Base-by-base conservation (phyloP, 75 land plant genomes). In the Larix kaempferi region DNA sequence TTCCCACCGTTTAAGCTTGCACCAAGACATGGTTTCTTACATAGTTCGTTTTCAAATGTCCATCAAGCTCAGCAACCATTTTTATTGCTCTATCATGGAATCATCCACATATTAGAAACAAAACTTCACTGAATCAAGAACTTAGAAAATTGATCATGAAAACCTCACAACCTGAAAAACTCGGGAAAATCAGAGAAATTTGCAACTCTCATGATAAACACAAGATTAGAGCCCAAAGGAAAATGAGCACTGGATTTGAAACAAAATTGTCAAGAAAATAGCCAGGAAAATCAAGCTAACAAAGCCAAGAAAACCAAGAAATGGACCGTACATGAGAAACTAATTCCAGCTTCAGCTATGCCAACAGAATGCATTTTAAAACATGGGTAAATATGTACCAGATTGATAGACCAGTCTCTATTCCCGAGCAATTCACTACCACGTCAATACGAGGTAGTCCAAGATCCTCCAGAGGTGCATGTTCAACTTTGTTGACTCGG, bases 371-470 rank as follows among this genome's bases (percentile, higher is more conserved):
- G 0, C 0, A 7, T 69, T 39, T 16, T 5, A 69, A 69, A 69
- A 65, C n/a, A 29, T 10, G 14, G 22, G 12, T 7, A 39, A 69
- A 41, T 14, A 69, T n/a, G 44, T 69, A 97, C 98, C 98, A 95
- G 99, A 77, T 98, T 98, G 76, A 98, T 98, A 88, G 95, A 98
- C 49, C 95, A 85, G 75, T 98, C 99, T 73, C 99, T 82, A 98
- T 98, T 39, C 99, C 99, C 6, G 98, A 98, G 83, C 99, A 98
- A 71, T 95, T 98, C 33, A 98, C 99, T 74, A 98, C 99, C 61
- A 98, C 99, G 80, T 98, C 99, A 44, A 98, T 79, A 71, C 98
- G 88, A 14, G 99, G 98, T 76, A 98, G 82, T 11, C 96, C 96
- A 60, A 98, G 98, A 81, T 98, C 96, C 78, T 98, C 99, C 27